phyloP scores from a whole-genome alignment of 208 protist genomes.

The Wallacemonas sp. region DNA sequence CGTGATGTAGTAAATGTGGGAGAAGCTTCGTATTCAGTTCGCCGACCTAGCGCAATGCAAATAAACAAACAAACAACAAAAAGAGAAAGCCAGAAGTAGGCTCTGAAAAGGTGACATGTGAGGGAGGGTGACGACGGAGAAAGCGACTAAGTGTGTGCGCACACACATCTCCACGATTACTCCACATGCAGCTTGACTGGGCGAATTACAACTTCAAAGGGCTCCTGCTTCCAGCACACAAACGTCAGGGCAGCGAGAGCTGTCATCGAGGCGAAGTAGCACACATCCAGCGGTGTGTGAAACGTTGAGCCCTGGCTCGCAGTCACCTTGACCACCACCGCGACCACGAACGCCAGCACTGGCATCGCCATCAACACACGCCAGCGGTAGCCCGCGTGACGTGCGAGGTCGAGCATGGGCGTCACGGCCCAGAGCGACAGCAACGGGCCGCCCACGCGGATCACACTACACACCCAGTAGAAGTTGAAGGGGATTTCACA shows the following conservation, averaged over 20 bases:
- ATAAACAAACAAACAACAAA: too few species aligned
- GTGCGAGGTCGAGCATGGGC: constrained; percentile 55
- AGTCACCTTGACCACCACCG: constrained; percentile 23
- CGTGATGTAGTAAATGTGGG: too few species aligned
- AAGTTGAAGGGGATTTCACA: constrained; percentile 70
- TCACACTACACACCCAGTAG: constrained; percentile 65
- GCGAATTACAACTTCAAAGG: constrained; percentile 23
- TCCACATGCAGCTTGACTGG: constrained; percentile 38
- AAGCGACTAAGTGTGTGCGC: neutral
- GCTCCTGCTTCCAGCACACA: constrained; percentile 34
- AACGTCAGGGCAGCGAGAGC: constrained; percentile 1
- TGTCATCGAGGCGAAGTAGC: constrained; percentile 10
- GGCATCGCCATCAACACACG: constrained; percentile 40
- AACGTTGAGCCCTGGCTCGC: neutral
- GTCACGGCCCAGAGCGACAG: constrained; percentile 60
- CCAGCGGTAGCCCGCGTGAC: constrained; percentile 33
- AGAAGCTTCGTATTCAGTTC: too few species aligned
- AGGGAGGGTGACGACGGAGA: neutral
- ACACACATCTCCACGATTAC: constrained; percentile 12
- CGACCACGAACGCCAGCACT: constrained; percentile 21
- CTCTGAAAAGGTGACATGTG: neutral
- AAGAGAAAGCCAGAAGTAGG: too few species aligned
- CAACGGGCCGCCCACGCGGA: constrained; percentile 45
- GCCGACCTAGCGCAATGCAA: too few species aligned
- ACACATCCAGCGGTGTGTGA: neutral